These are phyloP conservation scores for Trebouxiophyceae sp. DNA, from an alignment of 163 green algal species.

Conservation along the genomic window DNA sequence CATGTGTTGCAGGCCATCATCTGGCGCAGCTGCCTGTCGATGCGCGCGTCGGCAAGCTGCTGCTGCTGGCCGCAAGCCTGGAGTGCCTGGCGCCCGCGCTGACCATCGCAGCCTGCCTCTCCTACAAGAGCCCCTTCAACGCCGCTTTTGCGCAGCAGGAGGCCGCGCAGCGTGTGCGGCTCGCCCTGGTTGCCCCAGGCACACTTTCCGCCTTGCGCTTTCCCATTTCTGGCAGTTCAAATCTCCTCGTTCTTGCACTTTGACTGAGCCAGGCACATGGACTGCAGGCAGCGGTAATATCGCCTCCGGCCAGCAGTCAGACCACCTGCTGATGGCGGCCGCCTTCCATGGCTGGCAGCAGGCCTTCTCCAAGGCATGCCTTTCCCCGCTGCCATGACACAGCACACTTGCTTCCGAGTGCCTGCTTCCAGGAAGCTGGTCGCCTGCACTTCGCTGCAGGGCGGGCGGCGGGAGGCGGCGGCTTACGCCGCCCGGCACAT, in stretches of 20 bases:
- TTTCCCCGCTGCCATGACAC: neutral
- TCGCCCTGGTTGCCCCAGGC: slow-evolving; percentile 36
- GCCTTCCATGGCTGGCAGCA: slow-evolving; percentile 45
- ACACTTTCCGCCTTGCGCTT: too few relatives aligned
- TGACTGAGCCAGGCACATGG: too few relatives aligned
- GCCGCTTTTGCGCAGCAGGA: slow-evolving; percentile 46
- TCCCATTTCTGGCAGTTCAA: too few relatives aligned
- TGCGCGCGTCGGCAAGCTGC: slow-evolving; percentile 67
- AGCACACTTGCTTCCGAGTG: too few relatives aligned
- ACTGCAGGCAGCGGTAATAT: too few relatives aligned
- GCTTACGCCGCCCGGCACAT: slow-evolving; percentile 46
- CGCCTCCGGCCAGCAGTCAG: slow-evolving; percentile 18
- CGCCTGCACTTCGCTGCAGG: too few relatives aligned
- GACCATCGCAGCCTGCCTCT: slow-evolving; percentile 80
- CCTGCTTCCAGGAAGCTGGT: too few relatives aligned
- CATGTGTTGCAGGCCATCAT: slow-evolving; percentile 58
- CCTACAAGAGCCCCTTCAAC: slow-evolving; percentile 74
- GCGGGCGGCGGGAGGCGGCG: slow-evolving; percentile 10
- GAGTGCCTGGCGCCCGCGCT: slow-evolving; percentile 73
- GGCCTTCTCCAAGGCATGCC: slow-evolving; percentile 1
- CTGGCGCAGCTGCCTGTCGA: slow-evolving; percentile 85
- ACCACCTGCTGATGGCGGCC: slow-evolving; percentile 64
- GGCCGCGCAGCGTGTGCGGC: slow-evolving; percentile 43
- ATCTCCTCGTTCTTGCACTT: too few relatives aligned
- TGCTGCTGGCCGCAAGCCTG: slow-evolving; percentile 67